phyloP scores from a whole-genome alignment of 495 filamentous ascomycete genomes.

The Achaetomiella virescens region DNA sequence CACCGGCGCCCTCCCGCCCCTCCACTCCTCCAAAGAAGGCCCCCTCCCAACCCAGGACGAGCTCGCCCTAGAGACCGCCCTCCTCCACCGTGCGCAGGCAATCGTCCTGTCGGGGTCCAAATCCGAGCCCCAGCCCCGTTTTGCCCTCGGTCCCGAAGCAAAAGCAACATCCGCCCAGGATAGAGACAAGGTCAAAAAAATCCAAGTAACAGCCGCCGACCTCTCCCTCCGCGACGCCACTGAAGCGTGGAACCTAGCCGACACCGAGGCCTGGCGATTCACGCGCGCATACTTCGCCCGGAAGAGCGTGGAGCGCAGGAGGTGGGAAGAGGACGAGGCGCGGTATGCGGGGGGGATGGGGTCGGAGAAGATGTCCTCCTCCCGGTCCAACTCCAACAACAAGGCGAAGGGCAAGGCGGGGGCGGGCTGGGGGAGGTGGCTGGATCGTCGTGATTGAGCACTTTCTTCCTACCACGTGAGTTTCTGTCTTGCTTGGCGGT shows the following conservation, averaged over 20 bases:
- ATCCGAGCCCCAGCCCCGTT: neutral
- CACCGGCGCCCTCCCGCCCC: slow-evolving; percentile 28
- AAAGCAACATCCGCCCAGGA: no score
- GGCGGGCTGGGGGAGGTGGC: neutral
- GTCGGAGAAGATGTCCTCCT: slow-evolving; percentile 22
- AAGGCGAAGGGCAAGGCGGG: neutral
- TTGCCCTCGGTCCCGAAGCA: neutral
- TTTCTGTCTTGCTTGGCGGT: no score
- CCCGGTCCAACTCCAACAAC: no score
- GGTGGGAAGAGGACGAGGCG: slow-evolving; percentile 68
- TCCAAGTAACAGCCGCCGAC: slow-evolving; percentile 19
- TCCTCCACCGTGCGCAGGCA: slow-evolving; percentile 56
- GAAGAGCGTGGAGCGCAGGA: slow-evolving; percentile 50
- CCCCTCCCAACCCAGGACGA: slow-evolving; percentile 46
- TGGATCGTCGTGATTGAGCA: neutral
- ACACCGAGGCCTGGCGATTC: slow-evolving; percentile 91
- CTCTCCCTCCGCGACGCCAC: slow-evolving; percentile 52
- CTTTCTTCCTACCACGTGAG: no score
- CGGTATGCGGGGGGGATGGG: slow-evolving; percentile 54
- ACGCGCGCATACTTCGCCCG: slow-evolving; percentile 65
- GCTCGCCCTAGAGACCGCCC: slow-evolving; percentile 47
- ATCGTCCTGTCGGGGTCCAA: slow-evolving; percentile 39
- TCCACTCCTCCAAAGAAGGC: slow-evolving; percentile 39
- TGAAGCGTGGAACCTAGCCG: slow-evolving; percentile 90
- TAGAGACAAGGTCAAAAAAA: slow-evolving; percentile 21